phyloP scores from a whole-genome alignment of 768 basidiomycete species.

The Cystobasidium ongulense region DNA sequence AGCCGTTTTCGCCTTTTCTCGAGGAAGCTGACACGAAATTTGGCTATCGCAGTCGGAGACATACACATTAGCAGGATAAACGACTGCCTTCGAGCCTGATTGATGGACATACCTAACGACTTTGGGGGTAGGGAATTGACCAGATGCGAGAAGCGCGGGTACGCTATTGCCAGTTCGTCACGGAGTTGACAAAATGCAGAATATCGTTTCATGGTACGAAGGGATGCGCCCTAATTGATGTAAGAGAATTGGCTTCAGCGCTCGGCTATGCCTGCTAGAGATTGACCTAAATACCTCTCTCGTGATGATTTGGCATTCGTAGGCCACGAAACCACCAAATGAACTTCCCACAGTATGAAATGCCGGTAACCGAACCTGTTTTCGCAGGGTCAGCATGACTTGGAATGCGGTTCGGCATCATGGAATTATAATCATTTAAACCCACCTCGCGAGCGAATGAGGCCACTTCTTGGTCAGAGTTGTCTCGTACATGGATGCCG shows the following conservation, averaged over 20 bases:
- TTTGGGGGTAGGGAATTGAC: conserved; percentile 38
- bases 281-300: background rate
- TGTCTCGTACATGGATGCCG: conserved; percentile 16
- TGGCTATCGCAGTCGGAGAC: too few species aligned
- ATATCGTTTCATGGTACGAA: conserved; percentile 38
- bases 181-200: conserved; percentile 40
- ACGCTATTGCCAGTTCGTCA: conserved; percentile 29
- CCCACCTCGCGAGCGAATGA: conserved; percentile 21
- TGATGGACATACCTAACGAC: conserved; percentile 38
- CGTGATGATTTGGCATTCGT: conserved; percentile 18
- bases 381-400: background rate
- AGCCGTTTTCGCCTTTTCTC: conserved; percentile 38
- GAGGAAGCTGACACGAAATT: conserved; percentile 39
- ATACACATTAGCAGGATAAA: too few species aligned
- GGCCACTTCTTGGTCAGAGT: background rate
- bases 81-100: too few species aligned
- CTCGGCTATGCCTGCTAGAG: background rate
- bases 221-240: conserved; percentile 35
- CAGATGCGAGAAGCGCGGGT: conserved; percentile 25
- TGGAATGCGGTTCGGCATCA: background rate
- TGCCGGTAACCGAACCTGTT: conserved; percentile 14
- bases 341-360: conserved; percentile 25
- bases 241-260: background rate
- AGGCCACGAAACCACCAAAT: conserved; percentile 21
- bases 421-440: background rate